Conservation (phyloP, 2,329 filamentous ascomycete species). For the Lachnellula willkommii region DNA sequence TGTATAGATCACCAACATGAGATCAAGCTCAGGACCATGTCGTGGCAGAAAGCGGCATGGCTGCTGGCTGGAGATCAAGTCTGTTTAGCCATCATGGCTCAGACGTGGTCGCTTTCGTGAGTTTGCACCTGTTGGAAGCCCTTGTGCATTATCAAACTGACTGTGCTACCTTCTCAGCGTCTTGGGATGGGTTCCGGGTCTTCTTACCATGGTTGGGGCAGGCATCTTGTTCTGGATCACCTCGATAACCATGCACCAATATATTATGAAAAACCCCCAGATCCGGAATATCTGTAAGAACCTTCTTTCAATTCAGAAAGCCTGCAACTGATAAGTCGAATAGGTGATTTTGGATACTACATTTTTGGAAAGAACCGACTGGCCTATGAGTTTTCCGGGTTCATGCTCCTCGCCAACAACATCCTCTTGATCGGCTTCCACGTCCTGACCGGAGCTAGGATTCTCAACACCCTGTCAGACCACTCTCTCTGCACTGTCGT, state of each 20-base stretch:
- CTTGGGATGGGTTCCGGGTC: conserved; percentile 42
- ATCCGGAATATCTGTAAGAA: conserved; percentile 43
- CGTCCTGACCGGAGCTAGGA: conserved; percentile 43
- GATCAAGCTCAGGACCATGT: conserved; percentile 48
- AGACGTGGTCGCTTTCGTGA: conserved; percentile 45
- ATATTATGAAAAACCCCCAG: conserved; percentile 47
- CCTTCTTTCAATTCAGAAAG: background rate
- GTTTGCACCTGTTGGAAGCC: conserved; percentile 12
- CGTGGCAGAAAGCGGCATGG: conserved; percentile 47
- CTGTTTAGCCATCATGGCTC: conserved; percentile 47
- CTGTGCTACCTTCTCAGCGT: conserved; percentile 28
- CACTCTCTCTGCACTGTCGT: conserved; percentile 45
- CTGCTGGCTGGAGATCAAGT: conserved; percentile 44
- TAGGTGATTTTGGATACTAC: conserved; percentile 43
- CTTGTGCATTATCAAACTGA: background rate
- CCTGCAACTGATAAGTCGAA: background rate
- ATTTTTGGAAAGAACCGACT: conserved; percentile 39
- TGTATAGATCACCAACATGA: conserved; percentile 41
- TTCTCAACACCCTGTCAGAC: conserved; percentile 44
- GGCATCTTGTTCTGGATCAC: conserved; percentile 45
- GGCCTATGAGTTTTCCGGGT: conserved; percentile 41
- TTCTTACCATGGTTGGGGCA: conserved; percentile 42
- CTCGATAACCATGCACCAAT: conserved; percentile 46
- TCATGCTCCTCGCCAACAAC: conserved; percentile 47
- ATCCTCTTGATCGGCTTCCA: conserved; percentile 47